Base-by-base conservation (phyloP, 2,329 filamentous ascomycete species). In the Claviceps arundinis region DNA sequence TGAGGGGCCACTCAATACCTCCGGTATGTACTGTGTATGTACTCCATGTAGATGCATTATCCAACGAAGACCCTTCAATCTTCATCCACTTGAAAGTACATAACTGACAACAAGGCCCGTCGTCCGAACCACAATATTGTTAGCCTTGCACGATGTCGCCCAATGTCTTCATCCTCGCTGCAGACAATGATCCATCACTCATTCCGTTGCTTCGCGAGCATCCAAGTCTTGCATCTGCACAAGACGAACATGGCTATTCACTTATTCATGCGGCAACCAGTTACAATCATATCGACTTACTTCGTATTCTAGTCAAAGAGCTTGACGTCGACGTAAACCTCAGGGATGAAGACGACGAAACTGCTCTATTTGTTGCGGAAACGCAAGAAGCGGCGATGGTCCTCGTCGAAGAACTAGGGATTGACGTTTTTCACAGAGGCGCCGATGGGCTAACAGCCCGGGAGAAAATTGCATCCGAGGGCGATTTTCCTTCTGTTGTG, bases 171-270 rank as follows among this genome's bases (percentile, higher is more conserved):
- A 74, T 89, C 52, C 76, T 89, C 48, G 91, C 90, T 42, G 87
- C 91, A 55, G 91, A 95, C 66, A 85, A 89, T 62, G 85, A 85
- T 50, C 71, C 80, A 43, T 75, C 78, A 45, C 80, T 98, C 51
- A 74, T 95, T 56, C 73, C 81, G 53, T 80, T 90, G 59, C 82
- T 98, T 50, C 78, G 80, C 56, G 73, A 82, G 55, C 79, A 89
- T 59, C 87, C 89, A 37, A 70, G 79, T n/a, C 74, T 95, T 50
- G 91, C 93, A 51, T 78, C 82, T 2, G 72, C 77, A 50, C 88
- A 95, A 70, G 93, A 98, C 68, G 82, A 85, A 54, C 86, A 96
- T 63, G 93, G 93, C 61, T 98, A 98, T 72, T 95, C 89, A 47
- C 81, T 97, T 26, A 73, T 97, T 48, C 93, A 98, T 68, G 93